Percentiles rank a stretch among this genome's conserved stretches.
These are phyloP conservation scores for Micractinium conductrix DNA, from an alignment of 139 green algal genomes.

Conservation along the genomic window DNA sequence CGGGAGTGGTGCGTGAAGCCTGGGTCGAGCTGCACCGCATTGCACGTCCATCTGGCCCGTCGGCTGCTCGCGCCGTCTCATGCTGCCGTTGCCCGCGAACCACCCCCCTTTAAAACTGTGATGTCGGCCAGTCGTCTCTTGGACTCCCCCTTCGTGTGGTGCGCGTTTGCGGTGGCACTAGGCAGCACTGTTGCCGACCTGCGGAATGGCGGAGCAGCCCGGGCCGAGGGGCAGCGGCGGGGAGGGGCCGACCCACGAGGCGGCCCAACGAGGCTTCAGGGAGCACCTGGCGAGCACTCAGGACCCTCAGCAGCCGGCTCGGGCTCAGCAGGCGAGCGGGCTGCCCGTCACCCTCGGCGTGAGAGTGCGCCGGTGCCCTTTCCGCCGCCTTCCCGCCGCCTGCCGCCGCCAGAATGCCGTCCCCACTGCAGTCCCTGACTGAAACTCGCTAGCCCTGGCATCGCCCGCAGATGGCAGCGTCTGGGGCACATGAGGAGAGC, in stretches of 20 bases:
- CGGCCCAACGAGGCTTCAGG: neutral
- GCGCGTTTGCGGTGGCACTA: neutral
- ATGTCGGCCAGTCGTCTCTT: no score
- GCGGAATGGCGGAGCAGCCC: neutral
- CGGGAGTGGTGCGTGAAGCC: no score
- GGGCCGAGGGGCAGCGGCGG: no score
- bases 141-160: no score
- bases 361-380: no score
- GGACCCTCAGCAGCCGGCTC: neutral
- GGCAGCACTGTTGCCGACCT: neutral
- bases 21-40: no score
- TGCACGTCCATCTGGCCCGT: no score
- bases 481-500: neutral
- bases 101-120: no score
- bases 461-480: neutral
- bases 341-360: no score
- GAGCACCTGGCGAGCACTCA: neutral
- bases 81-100: no score
- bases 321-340: neutral
- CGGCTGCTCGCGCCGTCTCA: no score
- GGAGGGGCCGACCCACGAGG: neutral
- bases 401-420: no score
- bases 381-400: neutral
- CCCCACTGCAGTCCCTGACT: neutral
- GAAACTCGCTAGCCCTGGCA: neutral